Base-by-base conservation (phyloP, 495 filamentous ascomycete species). In the Aspergillus conjunctus region DNA sequence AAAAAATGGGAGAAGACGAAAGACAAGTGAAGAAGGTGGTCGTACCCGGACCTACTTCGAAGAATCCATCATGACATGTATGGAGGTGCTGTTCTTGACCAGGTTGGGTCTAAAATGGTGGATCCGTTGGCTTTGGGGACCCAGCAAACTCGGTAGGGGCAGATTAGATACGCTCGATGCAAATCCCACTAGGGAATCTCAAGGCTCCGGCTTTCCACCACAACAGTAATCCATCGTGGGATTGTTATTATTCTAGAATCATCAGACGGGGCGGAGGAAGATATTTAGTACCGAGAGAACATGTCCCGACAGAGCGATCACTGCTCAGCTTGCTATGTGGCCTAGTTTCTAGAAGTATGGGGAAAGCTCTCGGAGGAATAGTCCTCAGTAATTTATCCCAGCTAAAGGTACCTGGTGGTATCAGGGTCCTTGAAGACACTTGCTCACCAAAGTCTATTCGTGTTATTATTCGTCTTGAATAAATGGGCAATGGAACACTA, bases 21-120 rank as follows among this genome's bases (percentile, higher is more conserved):
- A 51, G 21, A 51, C 49, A 32, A 51, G n/a, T 18, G 44, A 48
- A 48, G 44, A 48, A 48, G 14, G 46, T 31, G 46, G 56, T 54
- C 58, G 58, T 49, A 54, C 58, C 43, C 49, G 51, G 51, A 30
- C 58, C 41, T 60, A 60, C 58, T 43, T 54, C 58, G 58, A 53
- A 60, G 51, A 60, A 54, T 60, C 58, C 43, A 60, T 52, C 58
- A 60, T 60, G 30, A 39, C 50, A 51, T 60, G 58, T 30, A 49
- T 32, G 26, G 32, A 22, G 14, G 20, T 56, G 54, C 32, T 39
- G 44, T 20, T 48, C 11, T 48, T 20, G 44, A 48, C 44, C 15
- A 22, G 20, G 8, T 17, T 20, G 17, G 11, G 49, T 30, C 48
- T 51, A 22, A 51, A 31, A 22, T 6, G n/a, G 48, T 51, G 49